Conservation (phyloP, 1,284 basidiomycete genomes). For the Papiliotrema fonsecae region DNA sequence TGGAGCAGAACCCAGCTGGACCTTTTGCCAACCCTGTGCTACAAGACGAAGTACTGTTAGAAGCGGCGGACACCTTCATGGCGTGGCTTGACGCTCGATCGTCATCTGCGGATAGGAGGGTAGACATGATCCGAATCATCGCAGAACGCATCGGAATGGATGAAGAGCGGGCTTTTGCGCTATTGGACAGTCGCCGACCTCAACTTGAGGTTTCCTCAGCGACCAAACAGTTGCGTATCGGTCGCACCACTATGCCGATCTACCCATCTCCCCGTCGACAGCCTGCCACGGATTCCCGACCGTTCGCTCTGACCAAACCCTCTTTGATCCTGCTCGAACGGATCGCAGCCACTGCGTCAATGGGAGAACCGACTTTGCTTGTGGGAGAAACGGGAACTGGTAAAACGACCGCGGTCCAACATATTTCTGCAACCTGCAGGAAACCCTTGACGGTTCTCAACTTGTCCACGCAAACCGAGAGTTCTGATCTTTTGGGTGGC, state of each 20-base stretch:
- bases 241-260: constrained; percentile 29
- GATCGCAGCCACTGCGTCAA: constrained; percentile 67
- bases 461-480: constrained; percentile 94
- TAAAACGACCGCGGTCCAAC: constrained; percentile 89
- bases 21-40: constrained; percentile 69
- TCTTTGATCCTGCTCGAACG: constrained; percentile 76
- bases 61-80: constrained; percentile 89
- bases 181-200: constrained; percentile 59
- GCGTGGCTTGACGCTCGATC: constrained; percentile 60
- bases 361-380: constrained; percentile 79
- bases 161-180: constrained; percentile 56
- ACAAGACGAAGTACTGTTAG: constrained; percentile 85
- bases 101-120: constrained; percentile 27
- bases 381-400: constrained; percentile 99
- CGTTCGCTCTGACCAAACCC: constrained; percentile 87
- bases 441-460: constrained; percentile 83
- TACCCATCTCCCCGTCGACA: constrained; percentile 12
- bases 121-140: constrained; percentile 49
- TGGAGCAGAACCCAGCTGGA: constrained; percentile 42
- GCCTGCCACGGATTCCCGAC: constrained; percentile 40
- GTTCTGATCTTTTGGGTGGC: constrained; percentile 88
- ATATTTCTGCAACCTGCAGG: constrained; percentile 75
- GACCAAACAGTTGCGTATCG: constrained; percentile 31
- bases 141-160: constrained; percentile 65
- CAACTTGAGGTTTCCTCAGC: constrained; percentile 66